Evolutionary conservation across 2,329 filamentous ascomycete species (phyloP), one percentile per base, ranked within the genome.

Genomic region (Pseudogymnoascus sp.): DNA sequence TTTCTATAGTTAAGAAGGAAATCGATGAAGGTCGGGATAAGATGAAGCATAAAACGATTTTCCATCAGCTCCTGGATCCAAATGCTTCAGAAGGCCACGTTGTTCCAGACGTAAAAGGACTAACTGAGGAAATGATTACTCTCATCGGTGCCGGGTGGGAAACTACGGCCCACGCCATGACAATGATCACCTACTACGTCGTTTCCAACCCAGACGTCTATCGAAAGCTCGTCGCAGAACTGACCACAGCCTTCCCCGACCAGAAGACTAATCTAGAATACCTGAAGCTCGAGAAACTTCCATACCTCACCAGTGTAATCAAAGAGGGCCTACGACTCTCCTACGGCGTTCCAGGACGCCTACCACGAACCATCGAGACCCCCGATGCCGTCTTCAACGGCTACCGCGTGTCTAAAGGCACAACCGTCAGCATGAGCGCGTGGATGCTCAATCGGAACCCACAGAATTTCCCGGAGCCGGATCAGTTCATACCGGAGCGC

Each of bases 111-210:
- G 30, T 33, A 33, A 6, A 33, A 33, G 30, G 30, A 33, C 30
- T 33, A 7, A 33, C 30, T 33, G 30, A 33, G 30, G 30, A 33
- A 33, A 33, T 33, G 30, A 7, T 33, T 33, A 41, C 14, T 20
- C 28, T 70, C 43, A 57, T 72, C 30, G 68, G 63, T 7, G 72
- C 72, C 0, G 71, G 70, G 1, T 66, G 71, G 3, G 72, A 73
- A 58, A 74, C 71, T 1, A 74, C 72, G 0, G 72, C 71, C 1
- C 73, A 74, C 64, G 70, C 70, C 2, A 61, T 73, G 61, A 73
- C 68, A 0, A 66, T 71, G 38, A 67, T 65, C 25, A 53, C 67
- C 1, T 73, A 71, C 63, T 66, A 74, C 57, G 63, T 69, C 1
- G 63, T 72, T 2, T 57, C 60, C 7, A 69, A 72, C 57, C 67